phyloP scores from a whole-genome alignment of 31 red algal genomes.

The Porphyra umbilicalis region DNA sequence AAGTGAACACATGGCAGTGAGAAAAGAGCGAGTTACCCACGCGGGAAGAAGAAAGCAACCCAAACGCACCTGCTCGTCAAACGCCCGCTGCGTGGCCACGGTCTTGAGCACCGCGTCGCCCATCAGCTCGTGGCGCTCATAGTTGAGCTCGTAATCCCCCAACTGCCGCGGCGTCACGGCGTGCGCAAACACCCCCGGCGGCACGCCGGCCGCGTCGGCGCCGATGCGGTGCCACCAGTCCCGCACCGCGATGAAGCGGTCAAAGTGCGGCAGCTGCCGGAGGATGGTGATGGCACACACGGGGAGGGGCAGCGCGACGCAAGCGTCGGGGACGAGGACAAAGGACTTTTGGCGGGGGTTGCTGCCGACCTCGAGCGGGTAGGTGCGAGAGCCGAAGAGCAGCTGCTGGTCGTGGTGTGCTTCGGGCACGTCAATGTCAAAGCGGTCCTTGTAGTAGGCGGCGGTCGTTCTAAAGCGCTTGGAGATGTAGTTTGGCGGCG shows the following conservation, averaged over 20 bases:
- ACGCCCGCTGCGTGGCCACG: constrained; percentile 48
- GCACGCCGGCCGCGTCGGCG: not conserved
- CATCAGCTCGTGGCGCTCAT: constrained; percentile 68
- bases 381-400: not conserved
- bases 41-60: no score
- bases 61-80: constrained; percentile 6
- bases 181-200: constrained; percentile 6
- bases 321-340: not conserved
- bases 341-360: not conserved
- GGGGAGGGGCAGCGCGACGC: not conserved
- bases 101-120: constrained; percentile 82
- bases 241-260: not conserved
- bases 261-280: not conserved
- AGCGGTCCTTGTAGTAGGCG: not conserved
- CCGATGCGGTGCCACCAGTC: not conserved
- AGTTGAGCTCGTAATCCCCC: constrained; percentile 21
- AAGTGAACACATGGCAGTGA: no score
- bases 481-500: not conserved
- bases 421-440: not conserved
- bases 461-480: not conserved
- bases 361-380: not conserved
- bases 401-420: not conserved
- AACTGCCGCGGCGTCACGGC: constrained; percentile 22
- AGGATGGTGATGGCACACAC: not conserved
- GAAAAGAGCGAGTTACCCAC: no score